These are phyloP conservation scores for Fusarium aywerte DNA, from an alignment of 2,329 filamentous ascomycete species.

Conservation along the genomic window DNA sequence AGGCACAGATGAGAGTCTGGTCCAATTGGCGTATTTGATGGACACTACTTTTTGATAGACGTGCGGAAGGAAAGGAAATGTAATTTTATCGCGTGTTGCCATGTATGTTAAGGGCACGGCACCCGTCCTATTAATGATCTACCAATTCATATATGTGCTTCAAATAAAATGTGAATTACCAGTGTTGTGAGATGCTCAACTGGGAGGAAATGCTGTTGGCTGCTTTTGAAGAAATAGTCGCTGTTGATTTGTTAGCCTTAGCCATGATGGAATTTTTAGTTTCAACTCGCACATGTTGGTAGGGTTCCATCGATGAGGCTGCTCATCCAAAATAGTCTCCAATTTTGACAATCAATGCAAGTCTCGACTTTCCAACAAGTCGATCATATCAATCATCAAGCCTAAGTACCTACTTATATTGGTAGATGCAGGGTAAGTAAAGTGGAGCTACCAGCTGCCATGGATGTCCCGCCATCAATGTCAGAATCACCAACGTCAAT, in stretches of 20 bases:
- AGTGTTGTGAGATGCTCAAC: background rate
- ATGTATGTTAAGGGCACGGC: constrained; percentile 51
- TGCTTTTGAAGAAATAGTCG: background rate
- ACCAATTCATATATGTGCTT: constrained; percentile 37
- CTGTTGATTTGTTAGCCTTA: too few relatives aligned
- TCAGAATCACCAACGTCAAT: constrained; percentile 40
- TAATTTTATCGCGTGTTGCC: constrained; percentile 57
- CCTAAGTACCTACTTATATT: too few relatives aligned
- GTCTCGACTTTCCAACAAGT: background rate
- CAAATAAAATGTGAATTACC: background rate
- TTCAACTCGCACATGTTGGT: background rate
- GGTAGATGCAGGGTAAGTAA: constrained; percentile 17
- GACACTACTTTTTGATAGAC: constrained; percentile 51
- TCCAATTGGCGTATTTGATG: constrained; percentile 44
- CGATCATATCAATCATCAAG: background rate
- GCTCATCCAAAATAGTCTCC: background rate
- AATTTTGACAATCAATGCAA: background rate
- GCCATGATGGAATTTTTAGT: background rate
- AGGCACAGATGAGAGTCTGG: constrained; percentile 30
- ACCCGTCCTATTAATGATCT: constrained; percentile 49
- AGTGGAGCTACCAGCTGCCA: constrained; percentile 16
- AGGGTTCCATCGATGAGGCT: background rate
- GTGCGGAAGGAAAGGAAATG: constrained; percentile 50
- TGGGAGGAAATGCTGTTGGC: background rate
- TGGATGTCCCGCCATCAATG: constrained; percentile 21